Evolutionary conservation across 495 filamentous ascomycete species (phyloP).

Genomic region (Hyphodiscus hymeniophilus): DNA sequence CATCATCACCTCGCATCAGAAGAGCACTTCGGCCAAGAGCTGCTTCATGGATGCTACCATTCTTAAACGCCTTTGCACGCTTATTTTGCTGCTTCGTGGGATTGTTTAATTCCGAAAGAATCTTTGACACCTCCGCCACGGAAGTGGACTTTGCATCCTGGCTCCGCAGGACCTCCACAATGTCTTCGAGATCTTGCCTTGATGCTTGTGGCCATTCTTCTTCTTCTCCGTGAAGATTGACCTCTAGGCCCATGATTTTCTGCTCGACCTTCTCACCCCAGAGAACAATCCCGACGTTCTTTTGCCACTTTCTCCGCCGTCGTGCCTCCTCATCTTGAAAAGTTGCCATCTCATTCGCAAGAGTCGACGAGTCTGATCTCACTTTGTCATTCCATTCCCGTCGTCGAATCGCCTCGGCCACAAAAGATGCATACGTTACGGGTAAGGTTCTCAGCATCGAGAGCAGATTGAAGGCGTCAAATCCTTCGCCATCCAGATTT

Average conservation of each 20-base stretch:
- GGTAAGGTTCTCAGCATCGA: conserved; percentile 72
- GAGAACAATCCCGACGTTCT: conserved; percentile 54
- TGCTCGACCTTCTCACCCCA: conserved; percentile 50
- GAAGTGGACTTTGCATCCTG: conserved; percentile 39
- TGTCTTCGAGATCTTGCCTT: conserved; percentile 56
- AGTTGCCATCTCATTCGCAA: conserved; percentile 85
- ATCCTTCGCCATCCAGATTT: conserved; percentile 57
- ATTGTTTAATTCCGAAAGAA: conserved; percentile 53
- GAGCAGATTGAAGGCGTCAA: conserved; percentile 68
- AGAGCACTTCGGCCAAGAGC: conserved; percentile 70
- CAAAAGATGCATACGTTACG: conserved; percentile 76
- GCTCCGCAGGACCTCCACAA: conserved; percentile 50
- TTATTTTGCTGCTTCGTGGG: conserved; percentile 70
- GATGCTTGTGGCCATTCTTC: conserved; percentile 64
- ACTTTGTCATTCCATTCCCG: conserved; percentile 90
- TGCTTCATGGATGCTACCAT: conserved; percentile 87
- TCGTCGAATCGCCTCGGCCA: conserved; percentile 76
- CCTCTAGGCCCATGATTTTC: conserved; percentile 65
- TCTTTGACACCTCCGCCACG: conserved; percentile 44
- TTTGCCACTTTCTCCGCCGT: conserved; percentile 83
- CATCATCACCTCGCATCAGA: conserved; percentile 72
- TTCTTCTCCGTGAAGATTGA: conserved; percentile 76
- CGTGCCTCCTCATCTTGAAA: conserved; percentile 88
- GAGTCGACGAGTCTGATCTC: conserved; percentile 67
- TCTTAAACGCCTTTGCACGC: conserved; percentile 86